Evolutionary conservation across 164 flowering plant genomes (phyloP), one percentile per base, ranked within the genome.

Genomic region (Tetrastigma voinierianum): DNA sequence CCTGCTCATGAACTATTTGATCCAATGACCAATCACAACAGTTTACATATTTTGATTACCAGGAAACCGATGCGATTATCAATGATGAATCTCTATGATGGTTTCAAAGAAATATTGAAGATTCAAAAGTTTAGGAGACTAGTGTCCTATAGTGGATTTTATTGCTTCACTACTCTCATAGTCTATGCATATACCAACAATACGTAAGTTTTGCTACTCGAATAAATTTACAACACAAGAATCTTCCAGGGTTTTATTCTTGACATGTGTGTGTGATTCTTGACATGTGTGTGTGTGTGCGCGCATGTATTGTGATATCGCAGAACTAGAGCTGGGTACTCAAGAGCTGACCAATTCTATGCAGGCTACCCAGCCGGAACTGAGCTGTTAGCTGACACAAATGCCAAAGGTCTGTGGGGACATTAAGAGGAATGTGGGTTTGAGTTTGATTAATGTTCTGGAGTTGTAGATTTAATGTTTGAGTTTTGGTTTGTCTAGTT

Each of bases 321-420:
- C 79, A 94, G 98, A 53, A 92, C 96, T n/a, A n/a, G 17, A 77
- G 98, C 96, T 57, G n/a, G 98, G 96, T 58, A 74, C 67, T 88
- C 96, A 0, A 83, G 90, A 76, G 95, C 67, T n/a, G 96, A 93
- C n/a, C 97, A 93, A 73, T 90, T 77, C n/a, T 90, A 93, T 81
- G 97, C 96, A 24, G 76, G 97, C 32, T 90, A 79, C 69, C 96
- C 97, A 7, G 90, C 96, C n/a, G n/a, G 98, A 57, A 89, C 90
- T 12, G n/a, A 89, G 70, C 82, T 93, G 53, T 70, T n/a, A n/a
- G n/a, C n/a, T 93, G 15, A 75, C 86, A 2, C 97, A 1, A 65
- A 86, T 12, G n/a, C n/a, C n/a, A n/a, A n/a, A 90, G 96, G 98
- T 93, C 10, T 11, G 59, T 76, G 25, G 51, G 11, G 20, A 9